Conservation (phyloP, 2,329 filamentous ascomycete species). For the Xylariaceae sp. region DNA sequence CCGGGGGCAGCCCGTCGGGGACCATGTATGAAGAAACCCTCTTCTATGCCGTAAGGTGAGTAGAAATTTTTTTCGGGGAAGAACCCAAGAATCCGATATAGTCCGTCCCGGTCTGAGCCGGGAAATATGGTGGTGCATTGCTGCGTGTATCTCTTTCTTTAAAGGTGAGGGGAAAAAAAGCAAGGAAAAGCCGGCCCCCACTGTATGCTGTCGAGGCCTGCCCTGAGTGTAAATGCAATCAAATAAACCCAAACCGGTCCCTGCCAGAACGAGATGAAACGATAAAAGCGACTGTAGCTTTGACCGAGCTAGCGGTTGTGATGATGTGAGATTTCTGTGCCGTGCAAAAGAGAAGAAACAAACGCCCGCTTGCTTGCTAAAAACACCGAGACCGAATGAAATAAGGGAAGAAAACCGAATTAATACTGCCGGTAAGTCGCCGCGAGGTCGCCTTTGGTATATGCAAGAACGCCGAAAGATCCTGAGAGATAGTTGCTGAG, state of each 20-base stretch:
- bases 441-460: slow-evolving; percentile 29
- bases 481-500: slow-evolving; percentile 22
- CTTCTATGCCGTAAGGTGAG: slow-evolving; percentile 35
- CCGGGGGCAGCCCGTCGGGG: slow-evolving; percentile 31
- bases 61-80: slow-evolving; percentile 23
- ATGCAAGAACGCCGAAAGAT: slow-evolving; percentile 32
- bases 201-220: slow-evolving; percentile 41
- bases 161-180: slow-evolving; percentile 18
- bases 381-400: slow-evolving; percentile 28
- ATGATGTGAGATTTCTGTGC: slow-evolving; percentile 25
- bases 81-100: slow-evolving; percentile 37
- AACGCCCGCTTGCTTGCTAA: slow-evolving; percentile 38
- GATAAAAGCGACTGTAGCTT: slow-evolving; percentile 30
- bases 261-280: slow-evolving; percentile 49
- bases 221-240: slow-evolving; percentile 49
- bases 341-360: slow-evolving; percentile 28
- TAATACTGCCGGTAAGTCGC: slow-evolving; percentile 24
- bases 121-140: slow-evolving; percentile 50
- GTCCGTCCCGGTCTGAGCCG: slow-evolving; percentile 45
- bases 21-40: slow-evolving; percentile 39
- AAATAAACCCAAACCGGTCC: slow-evolving; percentile 47
- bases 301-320: slow-evolving; percentile 47
- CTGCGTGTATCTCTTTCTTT: slow-evolving; percentile 57
- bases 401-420: slow-evolving; percentile 24
- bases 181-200: slow-evolving; percentile 36